Base-by-base conservation (phyloP, 148 eudicot species). In the Spergularia marina region DNA sequence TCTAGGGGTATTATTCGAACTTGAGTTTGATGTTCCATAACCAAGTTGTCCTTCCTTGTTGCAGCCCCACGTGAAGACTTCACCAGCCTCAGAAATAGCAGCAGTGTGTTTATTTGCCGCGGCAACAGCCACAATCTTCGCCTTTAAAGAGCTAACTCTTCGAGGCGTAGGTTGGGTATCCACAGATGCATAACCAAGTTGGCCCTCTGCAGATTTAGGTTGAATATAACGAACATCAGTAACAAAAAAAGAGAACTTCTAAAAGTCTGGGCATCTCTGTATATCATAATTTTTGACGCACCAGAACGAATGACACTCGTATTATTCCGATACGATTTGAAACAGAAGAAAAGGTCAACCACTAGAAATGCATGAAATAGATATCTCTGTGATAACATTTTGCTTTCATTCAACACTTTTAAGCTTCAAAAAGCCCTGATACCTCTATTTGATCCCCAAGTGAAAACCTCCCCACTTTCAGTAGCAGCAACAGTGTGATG, bases 401-500 rank as follows among this genome's bases (percentile, higher is more conserved):
- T 52, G 12, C 51, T 36, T 23, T 18, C 12, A 39, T n/a, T 12
- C 23, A 53, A 17, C 67, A 56, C 72, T 36, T 30, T 1, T 16
- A 77, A 54, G 39, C 16, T 12, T 71, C 65, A 36, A n/a, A 76
- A 64, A 40, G 52, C 10, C 62, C 7, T 1, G 20, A 72, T 87
- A 96, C 99, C 99, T 91, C 99, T 85, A 82, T 96, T 92, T 60
- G 98, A 92, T 78, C 99, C 99, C 99, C 99, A 96, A 60, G 98
- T 91, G 81, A 91, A 92, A 76, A 96, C 98, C 73, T 92, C 98
- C 18, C 99, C 99, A 80, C 91, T 85, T 84, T 91, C 98, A 51
- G 97, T 89, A 60, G 93, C 94, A 80, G 88, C 86, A 75, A 91
- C 91, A 72, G 97, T 92, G 80, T 96, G 99, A 84, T 96, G 99